A percentile compares a stretch with the other conserved stretches of the same genome.
Conservation (phyloP, 2,329 filamentous ascomycete genomes). For the Diplodia seriata region DNA sequence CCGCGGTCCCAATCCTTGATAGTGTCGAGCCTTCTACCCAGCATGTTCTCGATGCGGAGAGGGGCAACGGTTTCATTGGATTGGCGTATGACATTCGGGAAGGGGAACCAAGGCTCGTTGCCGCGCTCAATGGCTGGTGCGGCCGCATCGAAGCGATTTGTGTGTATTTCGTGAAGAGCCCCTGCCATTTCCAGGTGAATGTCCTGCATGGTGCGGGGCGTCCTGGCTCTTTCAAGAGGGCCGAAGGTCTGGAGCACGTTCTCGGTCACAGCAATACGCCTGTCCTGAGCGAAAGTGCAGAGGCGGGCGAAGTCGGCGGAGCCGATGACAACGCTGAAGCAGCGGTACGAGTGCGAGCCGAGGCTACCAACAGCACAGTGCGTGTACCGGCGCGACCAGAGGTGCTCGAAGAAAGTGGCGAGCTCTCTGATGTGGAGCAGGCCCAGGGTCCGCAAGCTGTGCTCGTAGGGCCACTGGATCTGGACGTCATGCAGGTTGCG, state of each 20-base stretch:
- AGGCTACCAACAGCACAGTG: background rate
- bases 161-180: constrained; percentile 16
- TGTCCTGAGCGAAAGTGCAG: constrained; percentile 2
- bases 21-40: constrained; percentile 7
- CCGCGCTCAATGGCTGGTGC: constrained; percentile 2
- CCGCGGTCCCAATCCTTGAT: constrained; percentile 21
- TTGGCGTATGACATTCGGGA: constrained; percentile 25
- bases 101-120: constrained; percentile 29
- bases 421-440: constrained; percentile 8
- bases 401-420: constrained; percentile 1
- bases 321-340: constrained; percentile 26
- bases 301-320: constrained; percentile 12
- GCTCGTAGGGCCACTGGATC: constrained; percentile 19
- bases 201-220: constrained; percentile 11
- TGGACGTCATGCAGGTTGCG: constrained; percentile 21
- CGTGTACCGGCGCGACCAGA: constrained; percentile 22
- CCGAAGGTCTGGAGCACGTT: constrained; percentile 20
- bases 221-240: background rate
- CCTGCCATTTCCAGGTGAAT: constrained; percentile 12
- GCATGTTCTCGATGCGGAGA: background rate
- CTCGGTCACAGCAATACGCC: constrained; percentile 7
- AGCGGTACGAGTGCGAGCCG: background rate
- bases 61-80: constrained; percentile 6
- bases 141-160: background rate
- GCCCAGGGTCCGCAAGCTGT: constrained; percentile 5